Conservation (phyloP, 1,284 basidiomycete genomes). For the Heterobasidion parviporum region DNA sequence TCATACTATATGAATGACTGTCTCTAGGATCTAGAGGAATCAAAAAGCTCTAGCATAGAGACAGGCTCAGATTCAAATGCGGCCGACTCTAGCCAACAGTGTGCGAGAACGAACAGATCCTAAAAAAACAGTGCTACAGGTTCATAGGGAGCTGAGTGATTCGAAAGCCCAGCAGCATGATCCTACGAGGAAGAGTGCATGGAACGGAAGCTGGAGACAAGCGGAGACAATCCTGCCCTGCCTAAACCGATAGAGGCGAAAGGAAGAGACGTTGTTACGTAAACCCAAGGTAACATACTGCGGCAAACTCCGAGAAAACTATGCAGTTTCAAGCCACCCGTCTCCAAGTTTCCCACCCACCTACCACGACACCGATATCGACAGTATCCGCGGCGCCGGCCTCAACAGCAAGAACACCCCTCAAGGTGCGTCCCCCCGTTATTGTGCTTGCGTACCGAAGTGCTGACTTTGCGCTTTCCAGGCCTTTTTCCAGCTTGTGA, state of each 20-base stretch:
- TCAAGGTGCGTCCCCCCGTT: slow-evolving; percentile 4
- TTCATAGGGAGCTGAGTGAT: too few species aligned
- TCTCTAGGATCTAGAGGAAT: too few species aligned
- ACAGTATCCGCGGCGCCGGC: background rate
- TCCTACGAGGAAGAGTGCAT: too few species aligned
- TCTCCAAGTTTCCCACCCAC: background rate
- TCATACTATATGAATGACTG: too few species aligned
- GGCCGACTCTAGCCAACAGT: too few species aligned
- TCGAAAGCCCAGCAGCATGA: too few species aligned
- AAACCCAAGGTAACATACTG: background rate
- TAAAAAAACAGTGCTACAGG: too few species aligned
- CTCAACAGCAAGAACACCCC: slow-evolving; percentile 1
- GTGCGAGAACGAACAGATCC: too few species aligned
- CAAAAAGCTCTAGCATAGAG: too few species aligned
- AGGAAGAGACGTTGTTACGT: background rate
- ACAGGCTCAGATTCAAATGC: too few species aligned
- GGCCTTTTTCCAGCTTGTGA: background rate
- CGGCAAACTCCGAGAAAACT: slow-evolving; percentile 6
- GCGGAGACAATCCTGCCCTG: background rate
- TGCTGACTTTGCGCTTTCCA: background rate
- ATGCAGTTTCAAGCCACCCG: slow-evolving; percentile 9
- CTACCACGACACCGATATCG: background rate
- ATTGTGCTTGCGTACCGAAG: background rate
- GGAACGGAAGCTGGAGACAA: background rate
- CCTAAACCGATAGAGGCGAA: background rate